Base-by-base conservation (phyloP, 1,284 basidiomycete species). In the Mycena sp. region DNA sequence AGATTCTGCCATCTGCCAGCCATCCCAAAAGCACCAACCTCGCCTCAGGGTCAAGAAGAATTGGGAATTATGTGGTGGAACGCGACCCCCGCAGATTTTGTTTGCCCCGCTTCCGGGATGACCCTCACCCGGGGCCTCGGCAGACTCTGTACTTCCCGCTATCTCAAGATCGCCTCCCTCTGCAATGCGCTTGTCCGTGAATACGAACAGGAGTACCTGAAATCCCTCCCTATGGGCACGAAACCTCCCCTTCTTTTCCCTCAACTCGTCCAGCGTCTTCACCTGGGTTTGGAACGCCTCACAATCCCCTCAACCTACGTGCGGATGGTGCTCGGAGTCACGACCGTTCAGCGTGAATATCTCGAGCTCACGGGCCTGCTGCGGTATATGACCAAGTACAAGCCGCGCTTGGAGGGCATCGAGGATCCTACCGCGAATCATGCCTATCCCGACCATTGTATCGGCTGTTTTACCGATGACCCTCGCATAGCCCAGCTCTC, bases 71-170 rank as follows among this genome's bases (percentile, higher is more conserved):
- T 66, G 54, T 66, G 64, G 64, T 66, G 64, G 64, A 60, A 60
- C 37, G 44, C 57, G 20, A 52, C 55, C 8, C 56, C 41, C 34
- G 44, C 4, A 7, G 16, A 60, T 52, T 67, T 67, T 41, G 65
- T 60, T 30, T 65, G 64, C 34, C 54, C 64, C 18, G 55, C 39
- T 20, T 60, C 57, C 13, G 57, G 57, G 6, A 4, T 52, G 57
- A 67, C 56, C 41, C 44, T 67, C 46, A 67, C 65, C 22, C 34
- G 65, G 37, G 57, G 56, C 1, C 57, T 67, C 44, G 65, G 65
- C 34, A 67, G 57, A 60, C 59, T 46, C 22, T 11, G 14, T 25
- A 11, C 22, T 16, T 3, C 2, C 7, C 4, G 46, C n/a, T 39
- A 16, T n/a, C 16, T 20, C 3, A 16, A 60, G 52, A 4, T 60